Base-by-base conservation (phyloP, 2,329 filamentous ascomycete genomes). In the Diaporthe australafricana region DNA sequence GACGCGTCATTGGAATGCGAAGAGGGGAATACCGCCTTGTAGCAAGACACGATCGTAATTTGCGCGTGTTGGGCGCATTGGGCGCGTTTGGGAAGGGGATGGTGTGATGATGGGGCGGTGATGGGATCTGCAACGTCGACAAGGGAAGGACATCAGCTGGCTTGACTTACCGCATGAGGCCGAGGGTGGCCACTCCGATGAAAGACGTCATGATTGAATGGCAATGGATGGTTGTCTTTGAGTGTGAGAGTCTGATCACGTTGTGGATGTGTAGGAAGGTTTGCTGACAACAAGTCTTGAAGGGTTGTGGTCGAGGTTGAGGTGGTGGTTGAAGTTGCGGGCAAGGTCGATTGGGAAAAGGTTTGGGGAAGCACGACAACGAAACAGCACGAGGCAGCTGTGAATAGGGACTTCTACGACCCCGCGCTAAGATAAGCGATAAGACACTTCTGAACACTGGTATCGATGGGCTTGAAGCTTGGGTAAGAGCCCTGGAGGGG, bases 121-220 rank as follows among this genome's bases (percentile, higher is more conserved):
- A n/a, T n/a, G n/a, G n/a, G 7, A 17, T 47, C 7, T 56, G 52
- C 22, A n/a, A 17, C 6, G 30, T 25, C 11, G 30, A 32, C 12
- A 8, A 16, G 12, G 30, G 3, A 30, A 14, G n/a, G 30, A 11
- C 2, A 35, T 9, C 30, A 20, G 14, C 9, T 11, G 45, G 8
- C 35, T 48, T 9, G 17, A 50, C 67, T 69, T 60, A 69, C 67
- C 53, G 53, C 67, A 69, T 60, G 22, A 69, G 67, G 45, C 53
- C 53, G 16, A 69, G 53, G 20, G 57, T 50, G 25, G 40, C 53
- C 6, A 69, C 22, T 9, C 67, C 67, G 42, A 45, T 60, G 32
- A n/a, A 42, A 16, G 67, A 60, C 67, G 60, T 69, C 2, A 20
- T 60, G 32, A 16, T 20, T 30, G 32, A 50, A 56, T 32, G n/a